Base-by-base conservation (phyloP, 1,284 basidiomycete genomes). In the Sporisorium iseilematis-ciliati region DNA sequence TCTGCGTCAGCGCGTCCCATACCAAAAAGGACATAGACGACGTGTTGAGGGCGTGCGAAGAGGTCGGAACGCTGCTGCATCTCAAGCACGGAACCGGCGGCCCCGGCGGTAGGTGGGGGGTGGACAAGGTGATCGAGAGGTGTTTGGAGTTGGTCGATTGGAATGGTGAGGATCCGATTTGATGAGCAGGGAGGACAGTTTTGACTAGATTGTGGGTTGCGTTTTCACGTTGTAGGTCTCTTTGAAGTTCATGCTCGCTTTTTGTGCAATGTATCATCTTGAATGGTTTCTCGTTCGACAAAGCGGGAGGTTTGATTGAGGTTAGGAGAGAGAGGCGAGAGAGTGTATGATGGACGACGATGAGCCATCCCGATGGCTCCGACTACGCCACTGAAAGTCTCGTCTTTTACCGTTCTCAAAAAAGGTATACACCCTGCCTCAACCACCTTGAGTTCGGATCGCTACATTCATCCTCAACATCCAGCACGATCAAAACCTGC, bases 1-100 rank as follows among this genome's bases (percentile, higher is more conserved):
- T 98, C 89, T 99, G 97, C 85, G 89, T 98, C 23, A 94, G 92
- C 62, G 93, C 96, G 5, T 89, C 94, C 58, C 96, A 99, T 88
- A 98, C 96, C 65, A 99, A 99, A 88, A 91, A 95, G 82, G 97
- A 99, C 82, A 91, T 99, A 59, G 96, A 99, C 87, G 88, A 88
- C 29, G 87, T 99, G 35, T 88, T 99, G 48, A 87, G 89, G 45
- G 95, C 96, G 7, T 95, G 92, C 83, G 94, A 97, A 87, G 95
- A 98, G 87, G 88, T 99, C 69, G 96, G 97, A 29, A 91, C 92
- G 80, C 84, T 93, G 33, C 88, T 99, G 62, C 92, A 94, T 85
- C 87, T 99, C 86, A 87, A 87, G 78, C 78, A 87, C 70, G 51
- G 95, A 92, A 87, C 91, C n/a, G 84, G 84, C 84, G 91, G 91